phyloP scores from a whole-genome alignment of 257 asterid species.

The Mitragyna speciosa region DNA sequence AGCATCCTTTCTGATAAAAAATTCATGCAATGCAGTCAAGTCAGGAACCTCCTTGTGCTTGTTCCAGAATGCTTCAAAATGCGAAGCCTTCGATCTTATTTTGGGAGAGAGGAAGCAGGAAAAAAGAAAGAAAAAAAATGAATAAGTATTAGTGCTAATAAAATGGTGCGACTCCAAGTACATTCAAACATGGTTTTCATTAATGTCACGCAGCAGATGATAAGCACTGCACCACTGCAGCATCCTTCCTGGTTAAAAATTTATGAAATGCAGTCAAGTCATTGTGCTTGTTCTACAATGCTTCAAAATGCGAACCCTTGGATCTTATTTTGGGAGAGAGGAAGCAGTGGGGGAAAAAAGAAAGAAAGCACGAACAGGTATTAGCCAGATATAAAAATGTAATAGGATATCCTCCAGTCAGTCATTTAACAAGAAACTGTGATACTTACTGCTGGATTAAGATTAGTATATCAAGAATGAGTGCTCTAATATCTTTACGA shows the following conservation, averaged over 20 bases:
- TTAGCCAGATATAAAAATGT: background rate
- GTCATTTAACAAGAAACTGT: conserved; percentile 10
- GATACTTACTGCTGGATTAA: conserved; percentile 62
- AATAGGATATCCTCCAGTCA: background rate
- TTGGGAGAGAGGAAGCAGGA: too few relatives aligned
- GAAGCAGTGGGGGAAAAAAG: too few relatives aligned
- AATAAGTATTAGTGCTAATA: too few relatives aligned
- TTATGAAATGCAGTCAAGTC: conserved; percentile 48
- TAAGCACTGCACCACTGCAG: conserved; percentile 23
- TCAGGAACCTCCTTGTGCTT: too few relatives aligned
- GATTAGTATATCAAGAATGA: conserved; percentile 50
- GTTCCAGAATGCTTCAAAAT: too few relatives aligned
- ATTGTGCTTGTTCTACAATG: conserved; percentile 64
- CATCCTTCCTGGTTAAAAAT: conserved; percentile 32
- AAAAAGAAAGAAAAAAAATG: too few relatives aligned
- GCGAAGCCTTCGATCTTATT: too few relatives aligned
- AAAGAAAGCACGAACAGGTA: background rate
- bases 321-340: conserved; percentile 10
- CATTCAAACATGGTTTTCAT: background rate
- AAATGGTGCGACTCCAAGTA: background rate
- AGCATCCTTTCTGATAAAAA: too few relatives aligned
- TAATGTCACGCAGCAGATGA: conserved; percentile 8
- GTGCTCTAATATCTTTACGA: conserved; percentile 71
- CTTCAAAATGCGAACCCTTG: conserved; percentile 54
- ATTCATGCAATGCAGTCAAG: too few relatives aligned